Percentiles rank a stretch among this genome's conserved stretches.
phyloP scores from a whole-genome alignment of 2,329 filamentous ascomycete species.

The Fusarium sp. region DNA sequence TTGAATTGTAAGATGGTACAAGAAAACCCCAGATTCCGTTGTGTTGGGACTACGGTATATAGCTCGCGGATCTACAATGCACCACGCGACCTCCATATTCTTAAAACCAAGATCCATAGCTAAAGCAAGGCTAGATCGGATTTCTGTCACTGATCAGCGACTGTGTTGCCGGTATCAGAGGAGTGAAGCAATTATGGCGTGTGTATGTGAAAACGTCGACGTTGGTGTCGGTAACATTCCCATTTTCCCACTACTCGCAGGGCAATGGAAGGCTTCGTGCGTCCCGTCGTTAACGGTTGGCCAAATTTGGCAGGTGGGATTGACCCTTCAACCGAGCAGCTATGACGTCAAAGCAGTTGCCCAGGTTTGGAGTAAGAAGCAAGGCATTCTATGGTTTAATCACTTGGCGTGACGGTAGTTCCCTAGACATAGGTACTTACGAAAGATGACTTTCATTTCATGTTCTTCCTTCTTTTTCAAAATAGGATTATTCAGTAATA shows the following conservation, averaged over 20 bases:
- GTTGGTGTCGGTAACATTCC: slow-evolving; percentile 2
- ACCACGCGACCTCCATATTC: slow-evolving; percentile 21
- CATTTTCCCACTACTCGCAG: no score
- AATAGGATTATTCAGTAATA: neutral
- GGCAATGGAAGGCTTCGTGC: slow-evolving; percentile 4
- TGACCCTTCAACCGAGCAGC: slow-evolving; percentile 1
- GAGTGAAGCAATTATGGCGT: neutral
- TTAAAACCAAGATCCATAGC: slow-evolving; percentile 4
- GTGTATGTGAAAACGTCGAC: neutral
- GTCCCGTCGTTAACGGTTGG: slow-evolving; percentile 1
- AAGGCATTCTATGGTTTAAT: neutral
- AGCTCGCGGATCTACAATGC: slow-evolving; percentile 17
- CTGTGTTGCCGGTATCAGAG: neutral
- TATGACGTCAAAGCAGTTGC: slow-evolving; percentile 32
- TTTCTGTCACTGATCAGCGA: neutral
- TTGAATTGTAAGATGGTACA: neutral
- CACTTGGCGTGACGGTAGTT: neutral
- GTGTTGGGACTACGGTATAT: slow-evolving; percentile 3
- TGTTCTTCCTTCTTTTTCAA: neutral
- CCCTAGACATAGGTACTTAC: no score
- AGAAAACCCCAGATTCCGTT: slow-evolving; percentile 28
- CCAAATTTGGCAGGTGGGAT: slow-evolving; percentile 33
- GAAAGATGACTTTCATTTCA: no score
- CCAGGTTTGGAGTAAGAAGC: slow-evolving; percentile 1
- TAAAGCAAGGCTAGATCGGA: neutral